These are phyloP conservation scores for Calonectria leucothoes DNA, from an alignment of 2,329 filamentous ascomycete genomes.

Conservation along the genomic window DNA sequence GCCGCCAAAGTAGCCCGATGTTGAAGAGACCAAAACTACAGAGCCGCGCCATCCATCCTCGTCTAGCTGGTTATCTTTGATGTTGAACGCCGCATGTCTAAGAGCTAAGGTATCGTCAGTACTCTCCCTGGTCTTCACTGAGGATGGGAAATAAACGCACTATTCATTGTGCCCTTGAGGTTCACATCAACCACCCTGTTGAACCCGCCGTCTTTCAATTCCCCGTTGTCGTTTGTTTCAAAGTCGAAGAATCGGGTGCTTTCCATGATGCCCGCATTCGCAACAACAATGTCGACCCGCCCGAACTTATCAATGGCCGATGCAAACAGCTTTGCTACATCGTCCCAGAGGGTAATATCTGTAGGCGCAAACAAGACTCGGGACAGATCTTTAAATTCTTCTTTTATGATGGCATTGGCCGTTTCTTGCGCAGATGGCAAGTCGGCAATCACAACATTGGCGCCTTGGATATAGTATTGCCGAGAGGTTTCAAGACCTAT, in stretches of 20 bases:
- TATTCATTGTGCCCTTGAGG: slow-evolving; percentile 34
- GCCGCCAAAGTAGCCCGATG: slow-evolving; percentile 33
- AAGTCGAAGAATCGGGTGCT: slow-evolving; percentile 16
- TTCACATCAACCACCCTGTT: slow-evolving; percentile 29
- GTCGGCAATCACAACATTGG: slow-evolving; percentile 25
- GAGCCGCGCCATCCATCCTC: slow-evolving; percentile 23
- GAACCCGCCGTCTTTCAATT: slow-evolving; percentile 13
- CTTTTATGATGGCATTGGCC: slow-evolving; percentile 5
- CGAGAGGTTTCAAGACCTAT: slow-evolving; percentile 20
- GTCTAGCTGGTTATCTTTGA: slow-evolving; percentile 19
- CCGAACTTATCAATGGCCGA: not conserved
- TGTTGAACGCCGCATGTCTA: slow-evolving; percentile 15
- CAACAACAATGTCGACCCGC: slow-evolving; percentile 20
- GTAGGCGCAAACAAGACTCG: slow-evolving; percentile 16
- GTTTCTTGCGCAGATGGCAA: not conserved
- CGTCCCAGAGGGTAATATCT: slow-evolving; percentile 14
- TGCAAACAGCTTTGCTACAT: slow-evolving; percentile 16
- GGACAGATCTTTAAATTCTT: not conserved
- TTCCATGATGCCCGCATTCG: slow-evolving; percentile 29
- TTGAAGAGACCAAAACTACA: slow-evolving; percentile 28
- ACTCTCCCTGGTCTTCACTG: too few species aligned
- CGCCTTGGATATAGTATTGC: slow-evolving; percentile 18
- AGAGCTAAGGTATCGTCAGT: slow-evolving; percentile 1
- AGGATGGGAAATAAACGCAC: not conserved
- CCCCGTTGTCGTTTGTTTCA: not conserved